Evolutionary conservation across 768 basidiomycete genomes (phyloP).

Genomic region (Russula brevipes): DNA sequence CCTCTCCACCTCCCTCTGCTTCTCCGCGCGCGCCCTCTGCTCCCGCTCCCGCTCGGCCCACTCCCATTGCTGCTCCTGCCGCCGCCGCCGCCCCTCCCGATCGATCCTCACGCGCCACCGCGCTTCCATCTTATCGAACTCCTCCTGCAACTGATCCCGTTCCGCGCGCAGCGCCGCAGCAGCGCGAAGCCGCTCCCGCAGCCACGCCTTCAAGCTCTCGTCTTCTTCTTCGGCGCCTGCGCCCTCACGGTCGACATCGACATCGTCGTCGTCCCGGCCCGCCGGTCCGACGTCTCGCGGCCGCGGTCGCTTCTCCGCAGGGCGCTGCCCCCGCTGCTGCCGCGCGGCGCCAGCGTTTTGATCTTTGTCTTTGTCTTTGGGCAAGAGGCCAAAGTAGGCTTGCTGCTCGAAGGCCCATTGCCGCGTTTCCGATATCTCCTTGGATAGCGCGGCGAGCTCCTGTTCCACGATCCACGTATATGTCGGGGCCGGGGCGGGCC

Average conservation of each 20-base stretch:
- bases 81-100: constrained; percentile 41
- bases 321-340: neutral
- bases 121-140: constrained; percentile 49
- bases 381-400: constrained; percentile 23
- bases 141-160: constrained; percentile 47
- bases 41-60: constrained; percentile 39
- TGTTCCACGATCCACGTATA: constrained; percentile 48
- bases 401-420: constrained; percentile 64
- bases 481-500: constrained; percentile 31
- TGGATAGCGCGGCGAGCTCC: constrained; percentile 41
- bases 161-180: constrained; percentile 29
- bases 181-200: constrained; percentile 13
- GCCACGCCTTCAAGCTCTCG: neutral
- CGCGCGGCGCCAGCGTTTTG: neutral
- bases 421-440: constrained; percentile 48
- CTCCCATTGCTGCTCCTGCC: constrained; percentile 26
- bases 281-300: neutral
- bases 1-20: constrained; percentile 35
- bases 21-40: constrained; percentile 36
- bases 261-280: constrained; percentile 10
- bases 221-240: neutral
- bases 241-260: neutral
- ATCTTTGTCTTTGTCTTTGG: neutral
- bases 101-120: constrained; percentile 48
- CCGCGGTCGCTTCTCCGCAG: neutral